A percentile compares a stretch with the other conserved stretches of the same genome.
Conservation (phyloP, 2,329 filamentous ascomycete species). For the Pezicula rhizophila region DNA sequence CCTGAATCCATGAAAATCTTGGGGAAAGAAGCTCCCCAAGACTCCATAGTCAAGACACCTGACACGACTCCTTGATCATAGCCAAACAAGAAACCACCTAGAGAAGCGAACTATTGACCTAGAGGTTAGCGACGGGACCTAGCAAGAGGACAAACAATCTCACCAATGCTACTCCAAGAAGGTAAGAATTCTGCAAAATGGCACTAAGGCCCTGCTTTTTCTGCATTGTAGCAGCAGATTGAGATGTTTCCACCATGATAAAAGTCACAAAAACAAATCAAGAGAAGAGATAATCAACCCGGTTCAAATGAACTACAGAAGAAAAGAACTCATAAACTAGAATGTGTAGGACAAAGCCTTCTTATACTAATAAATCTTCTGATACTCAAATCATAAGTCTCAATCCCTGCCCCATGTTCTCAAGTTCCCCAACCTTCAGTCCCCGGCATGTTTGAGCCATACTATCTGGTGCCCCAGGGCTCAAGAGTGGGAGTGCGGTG, state of each 20-base stretch:
- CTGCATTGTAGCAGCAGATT: neutral
- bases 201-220: neutral
- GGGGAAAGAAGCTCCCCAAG: slow-evolving; percentile 34
- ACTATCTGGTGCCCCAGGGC: neutral
- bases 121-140: neutral
- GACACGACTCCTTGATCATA: slow-evolving; percentile 44
- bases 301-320: neutral
- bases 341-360: neutral
- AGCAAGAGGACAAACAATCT: slow-evolving; percentile 5
- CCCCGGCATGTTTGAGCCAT: neutral
- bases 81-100: slow-evolving; percentile 39
- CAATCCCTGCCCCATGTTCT: neutral
- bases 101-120: slow-evolving; percentile 30
- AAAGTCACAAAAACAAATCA: neutral
- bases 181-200: slow-evolving; percentile 28
- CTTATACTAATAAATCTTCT: neutral
- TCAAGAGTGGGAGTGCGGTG: neutral
- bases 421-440: neutral
- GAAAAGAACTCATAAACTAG: neutral
- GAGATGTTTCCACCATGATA: neutral
- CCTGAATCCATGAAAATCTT: slow-evolving; percentile 35
- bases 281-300: neutral
- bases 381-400: neutral
- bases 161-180: slow-evolving; percentile 33
- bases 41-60: slow-evolving; percentile 40